These are phyloP conservation scores for Circinella umbellata DNA, from an alignment of 371 early-diverging fungal species.

Conservation along the genomic window DNA sequence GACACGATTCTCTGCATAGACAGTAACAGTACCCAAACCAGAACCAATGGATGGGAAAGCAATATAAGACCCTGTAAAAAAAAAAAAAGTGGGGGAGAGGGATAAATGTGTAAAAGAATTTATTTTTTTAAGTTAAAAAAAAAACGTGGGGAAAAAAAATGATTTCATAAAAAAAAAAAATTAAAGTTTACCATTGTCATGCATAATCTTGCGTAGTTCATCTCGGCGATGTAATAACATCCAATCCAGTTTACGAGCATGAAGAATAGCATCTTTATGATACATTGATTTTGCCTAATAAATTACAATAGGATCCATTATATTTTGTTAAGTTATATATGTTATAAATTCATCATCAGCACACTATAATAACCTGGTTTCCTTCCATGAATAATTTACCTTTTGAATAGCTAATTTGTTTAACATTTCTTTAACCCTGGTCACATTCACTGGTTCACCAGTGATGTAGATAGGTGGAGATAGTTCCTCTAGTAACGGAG, in stretches of 20 bases:
- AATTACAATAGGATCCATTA: neutral
- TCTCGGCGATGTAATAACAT: constrained; percentile 66
- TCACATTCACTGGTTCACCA: constrained; percentile 40
- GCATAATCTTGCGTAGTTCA: constrained; percentile 72
- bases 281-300: constrained; percentile 53
- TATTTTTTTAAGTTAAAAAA: constrained; percentile 1
- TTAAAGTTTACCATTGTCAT: constrained; percentile 65
- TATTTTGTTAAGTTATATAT: too few species aligned
- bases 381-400: constrained; percentile 24
- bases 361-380: too few species aligned
- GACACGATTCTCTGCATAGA: constrained; percentile 73
- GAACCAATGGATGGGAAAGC: constrained; percentile 70
- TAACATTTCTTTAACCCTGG: constrained; percentile 54
- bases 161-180: neutral
- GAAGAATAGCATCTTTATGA: constrained; percentile 42
- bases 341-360: too few species aligned
- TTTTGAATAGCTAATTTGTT: constrained; percentile 48
- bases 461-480: constrained; percentile 45
- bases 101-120: neutral
- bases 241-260: constrained; percentile 80
- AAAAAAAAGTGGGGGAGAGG: too few species aligned
- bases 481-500: constrained; percentile 23
- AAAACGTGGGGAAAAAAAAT: neutral
- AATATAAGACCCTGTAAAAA: constrained; percentile 52
- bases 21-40: constrained; percentile 51